Conservation (phyloP, 768 basidiomycete species). For the Termitomyces bulborhizus region DNA sequence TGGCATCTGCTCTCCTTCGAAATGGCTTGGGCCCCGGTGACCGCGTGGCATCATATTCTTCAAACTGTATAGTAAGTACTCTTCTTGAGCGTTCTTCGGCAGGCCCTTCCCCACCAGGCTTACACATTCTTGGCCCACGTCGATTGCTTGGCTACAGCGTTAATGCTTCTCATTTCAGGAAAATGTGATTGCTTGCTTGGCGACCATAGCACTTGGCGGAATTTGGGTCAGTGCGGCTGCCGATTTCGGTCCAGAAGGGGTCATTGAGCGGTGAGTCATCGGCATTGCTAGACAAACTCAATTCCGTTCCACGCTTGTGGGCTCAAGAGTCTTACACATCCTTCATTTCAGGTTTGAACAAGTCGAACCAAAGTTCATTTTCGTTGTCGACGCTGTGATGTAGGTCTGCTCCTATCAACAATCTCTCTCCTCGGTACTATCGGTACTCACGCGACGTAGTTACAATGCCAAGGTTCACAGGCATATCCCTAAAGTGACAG, state of each 20-base stretch:
- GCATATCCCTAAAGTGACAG: conserved; percentile 58
- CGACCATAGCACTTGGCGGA: conserved; percentile 65
- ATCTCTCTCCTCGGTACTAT: not conserved
- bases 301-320: not conserved
- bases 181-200: conserved; percentile 62
- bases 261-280: conserved; percentile 54
- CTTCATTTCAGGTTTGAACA: conserved; percentile 60
- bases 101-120: not conserved
- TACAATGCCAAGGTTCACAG: conserved; percentile 69
- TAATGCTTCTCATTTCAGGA: conserved; percentile 34
- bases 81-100: not conserved
- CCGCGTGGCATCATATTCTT: conserved; percentile 71
- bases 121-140: not conserved
- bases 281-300: not conserved
- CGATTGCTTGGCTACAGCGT: conserved; percentile 7
- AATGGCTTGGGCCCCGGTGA: conserved; percentile 57
- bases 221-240: conserved; percentile 82
- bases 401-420: conserved; percentile 25
- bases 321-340: not conserved
- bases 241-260: conserved; percentile 77
- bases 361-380: conserved; percentile 67
- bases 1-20: conserved; percentile 50
- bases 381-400: conserved; percentile 70
- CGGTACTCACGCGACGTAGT: conserved; percentile 26
- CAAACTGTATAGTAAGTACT: conserved; percentile 65